Percentiles rank a stretch among this genome's conserved stretches.
Evolutionary conservation across 148 eudicot species (phyloP).

Genomic region (Chenopodium suecicum): DNA sequence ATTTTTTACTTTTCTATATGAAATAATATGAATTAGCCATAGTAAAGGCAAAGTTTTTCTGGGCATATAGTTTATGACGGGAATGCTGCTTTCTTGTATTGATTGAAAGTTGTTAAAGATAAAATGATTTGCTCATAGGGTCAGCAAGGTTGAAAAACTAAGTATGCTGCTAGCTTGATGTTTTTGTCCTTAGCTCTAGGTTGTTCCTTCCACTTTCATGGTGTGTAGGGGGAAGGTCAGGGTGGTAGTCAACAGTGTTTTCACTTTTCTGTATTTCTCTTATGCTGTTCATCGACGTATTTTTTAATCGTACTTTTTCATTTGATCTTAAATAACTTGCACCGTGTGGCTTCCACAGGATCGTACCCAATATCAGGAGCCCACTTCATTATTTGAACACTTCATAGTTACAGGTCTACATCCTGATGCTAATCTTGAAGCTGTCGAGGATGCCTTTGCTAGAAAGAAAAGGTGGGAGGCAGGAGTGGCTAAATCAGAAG

Average conservation of each 20-base stretch:
- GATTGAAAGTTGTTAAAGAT: not conserved
- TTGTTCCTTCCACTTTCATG: not conserved
- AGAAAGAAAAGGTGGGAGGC: conserved; percentile 72
- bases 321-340: conserved; percentile 12
- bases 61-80: not conserved
- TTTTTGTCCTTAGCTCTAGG: not conserved
- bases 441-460: conserved; percentile 77
- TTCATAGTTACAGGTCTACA: conserved; percentile 82
- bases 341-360: conserved; percentile 48
- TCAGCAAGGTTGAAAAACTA: not conserved
- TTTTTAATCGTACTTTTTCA: not conserved
- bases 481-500: conserved; percentile 39
- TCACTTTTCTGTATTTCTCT: not conserved
- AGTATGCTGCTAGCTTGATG: not conserved
- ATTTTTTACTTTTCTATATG: too few relatives aligned
- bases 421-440: conserved; percentile 80
- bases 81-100: not conserved
- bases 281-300: not conserved
- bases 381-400: conserved; percentile 84
- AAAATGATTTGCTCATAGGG: not conserved
- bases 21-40: not conserved
- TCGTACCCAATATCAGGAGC: conserved; percentile 64
- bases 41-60: not conserved
- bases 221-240: not conserved
- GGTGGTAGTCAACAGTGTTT: not conserved